Percentiles rank a stretch among this genome's conserved stretches.
phyloP scores from a whole-genome alignment of 768 basidiomycete species.

The Antrodiella citrinella region DNA sequence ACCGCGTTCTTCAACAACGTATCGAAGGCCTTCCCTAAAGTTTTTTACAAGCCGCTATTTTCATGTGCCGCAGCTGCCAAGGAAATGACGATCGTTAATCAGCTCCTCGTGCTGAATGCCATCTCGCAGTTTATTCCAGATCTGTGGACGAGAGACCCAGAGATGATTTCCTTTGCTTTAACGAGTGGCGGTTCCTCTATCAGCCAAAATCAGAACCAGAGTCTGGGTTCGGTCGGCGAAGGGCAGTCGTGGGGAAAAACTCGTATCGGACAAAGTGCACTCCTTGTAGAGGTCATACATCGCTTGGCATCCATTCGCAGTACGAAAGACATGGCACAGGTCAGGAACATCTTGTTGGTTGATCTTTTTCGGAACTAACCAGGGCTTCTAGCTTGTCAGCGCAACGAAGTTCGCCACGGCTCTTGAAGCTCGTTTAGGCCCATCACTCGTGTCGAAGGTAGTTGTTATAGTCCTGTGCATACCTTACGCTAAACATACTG shows the following conservation, averaged over 20 bases:
- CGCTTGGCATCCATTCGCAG: constrained; percentile 37
- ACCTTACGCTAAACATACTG: too few relatives aligned
- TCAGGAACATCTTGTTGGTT: background rate
- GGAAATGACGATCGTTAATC: constrained; percentile 48
- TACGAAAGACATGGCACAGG: constrained; percentile 32
- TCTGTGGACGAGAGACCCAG: constrained; percentile 61
- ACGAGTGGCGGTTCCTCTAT: constrained; percentile 39
- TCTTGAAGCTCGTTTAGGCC: constrained; percentile 49
- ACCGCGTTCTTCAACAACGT: constrained; percentile 43
- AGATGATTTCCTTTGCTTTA: constrained; percentile 68
- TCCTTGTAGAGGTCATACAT: constrained; percentile 55
- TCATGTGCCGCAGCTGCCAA: constrained; percentile 58
- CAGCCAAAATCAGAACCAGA: constrained; percentile 8
- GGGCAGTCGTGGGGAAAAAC: constrained; percentile 49
- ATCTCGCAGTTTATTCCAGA: constrained; percentile 48
- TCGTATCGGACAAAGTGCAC: constrained; percentile 52
- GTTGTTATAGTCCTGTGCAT: too few relatives aligned
- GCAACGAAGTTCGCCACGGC: constrained; percentile 33
- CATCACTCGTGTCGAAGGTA: constrained; percentile 54
- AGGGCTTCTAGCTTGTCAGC: constrained; percentile 1
- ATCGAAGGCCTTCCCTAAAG: constrained; percentile 44
- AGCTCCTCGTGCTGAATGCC: constrained; percentile 46
- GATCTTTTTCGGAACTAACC: background rate
- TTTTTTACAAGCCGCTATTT: constrained; percentile 70
- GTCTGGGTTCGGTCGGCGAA: constrained; percentile 4